phyloP scores from a whole-genome alignment of 257 asterid species.

The Schizonepeta tenuifolia region DNA sequence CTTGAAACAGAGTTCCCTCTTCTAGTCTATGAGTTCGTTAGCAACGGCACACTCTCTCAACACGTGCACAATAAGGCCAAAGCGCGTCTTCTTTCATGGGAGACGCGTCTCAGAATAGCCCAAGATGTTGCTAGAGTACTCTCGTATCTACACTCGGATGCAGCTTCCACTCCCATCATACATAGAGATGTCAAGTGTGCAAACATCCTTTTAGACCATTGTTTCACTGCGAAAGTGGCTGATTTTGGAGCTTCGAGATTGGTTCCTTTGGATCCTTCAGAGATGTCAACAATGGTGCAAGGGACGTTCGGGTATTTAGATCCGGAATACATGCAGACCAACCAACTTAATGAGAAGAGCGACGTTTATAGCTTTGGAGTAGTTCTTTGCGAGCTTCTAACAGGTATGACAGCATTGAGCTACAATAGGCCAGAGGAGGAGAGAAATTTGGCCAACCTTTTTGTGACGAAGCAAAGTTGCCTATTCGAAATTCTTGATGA shows the following conservation, averaged over 20 bases:
- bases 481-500: constrained; percentile 34
- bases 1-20: constrained; percentile 40
- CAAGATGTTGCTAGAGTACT: constrained; percentile 40
- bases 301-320: constrained; percentile 46
- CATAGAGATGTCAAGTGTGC: constrained; percentile 44
- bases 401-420: constrained; percentile 23
- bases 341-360: constrained; percentile 37
- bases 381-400: constrained; percentile 31
- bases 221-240: constrained; percentile 37
- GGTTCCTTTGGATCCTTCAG: constrained; percentile 30
- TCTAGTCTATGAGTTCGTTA: constrained; percentile 37
- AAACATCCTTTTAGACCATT: constrained; percentile 41
- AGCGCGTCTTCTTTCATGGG: constrained; percentile 31
- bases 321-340: constrained; percentile 45
- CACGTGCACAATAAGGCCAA: constrained; percentile 9
- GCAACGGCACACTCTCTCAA: constrained; percentile 14
- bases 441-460: constrained; percentile 24
- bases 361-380: constrained; percentile 50
- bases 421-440: constrained; percentile 27
- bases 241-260: constrained; percentile 44
- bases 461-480: constrained; percentile 16
- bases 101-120: constrained; percentile 37
- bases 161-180: constrained; percentile 41
- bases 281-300: constrained; percentile 39
- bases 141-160: constrained; percentile 37